Base-by-base conservation (phyloP, 2,329 filamentous ascomycete genomes). In the Penicillium sumatraense region DNA sequence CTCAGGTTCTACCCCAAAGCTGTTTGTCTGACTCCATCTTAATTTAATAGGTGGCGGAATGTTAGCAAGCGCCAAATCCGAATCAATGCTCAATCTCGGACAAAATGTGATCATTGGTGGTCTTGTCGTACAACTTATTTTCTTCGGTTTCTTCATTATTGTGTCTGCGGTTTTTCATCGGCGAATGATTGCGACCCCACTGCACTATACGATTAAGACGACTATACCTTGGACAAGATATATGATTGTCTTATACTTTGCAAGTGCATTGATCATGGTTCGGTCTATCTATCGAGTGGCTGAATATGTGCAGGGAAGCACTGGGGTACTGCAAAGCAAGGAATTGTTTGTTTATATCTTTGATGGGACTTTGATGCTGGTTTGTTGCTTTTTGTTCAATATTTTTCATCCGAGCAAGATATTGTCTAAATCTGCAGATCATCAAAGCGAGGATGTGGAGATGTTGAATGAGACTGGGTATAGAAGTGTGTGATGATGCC, bases 81-180 rank as follows among this genome's bases (percentile, higher is more conserved):
- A 27, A 27, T 5, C 5, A 27, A 27, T 6, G 26, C 6, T 27
- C 5, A 27, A 27, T 6, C 5, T 27, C 6, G 26, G 26, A 10
- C 6, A 27, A 27, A 5, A 27, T 27, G 10, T 27, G 26, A 27
- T 27, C 10, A 5, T 27, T 6, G 26, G 26, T 6, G 26, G 26
- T 27, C 26, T 27, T 10, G 5, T 27, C 26, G 26, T 27, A 5
- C 26, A 27, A 10, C 5, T 27, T 6, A 10, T 10, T 6, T 27
- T 27, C 26, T 27, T 27, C 26, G 26, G 26, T 10, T 27, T 27
- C 10, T 27, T 27, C 26, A 5, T 27, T 10, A 27, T 27, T 6
- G 38, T 56, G 1, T 59, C 57, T 1, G 33, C 57, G 1, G 44
- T 64, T 10, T 66, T 66, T n/a, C 61, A 66, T 29, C 49, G 50